phyloP scores from a whole-genome alignment of 148 eudicot species.

The Chenopodium formosanum region DNA sequence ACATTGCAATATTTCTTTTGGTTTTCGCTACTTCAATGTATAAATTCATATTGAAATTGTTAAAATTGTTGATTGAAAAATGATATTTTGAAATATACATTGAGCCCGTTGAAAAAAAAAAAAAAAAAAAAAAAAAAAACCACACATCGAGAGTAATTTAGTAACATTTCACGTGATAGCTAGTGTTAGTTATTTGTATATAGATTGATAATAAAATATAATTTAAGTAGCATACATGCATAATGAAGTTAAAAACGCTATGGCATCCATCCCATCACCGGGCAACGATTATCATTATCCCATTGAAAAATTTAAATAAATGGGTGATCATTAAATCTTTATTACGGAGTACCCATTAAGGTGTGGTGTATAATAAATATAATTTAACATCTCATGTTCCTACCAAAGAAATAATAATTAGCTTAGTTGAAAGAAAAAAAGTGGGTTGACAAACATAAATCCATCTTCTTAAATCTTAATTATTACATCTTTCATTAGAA shows the following conservation, averaged over 20 bases:
- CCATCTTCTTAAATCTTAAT: neutral
- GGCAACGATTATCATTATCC: slow-evolving; percentile 1
- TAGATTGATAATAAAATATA: too few relatives aligned
- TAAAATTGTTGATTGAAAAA: too few relatives aligned
- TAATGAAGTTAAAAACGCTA: slow-evolving; percentile 15
- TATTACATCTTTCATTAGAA: slow-evolving; percentile 1
- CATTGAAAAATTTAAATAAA: neutral
- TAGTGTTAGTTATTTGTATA: too few relatives aligned
- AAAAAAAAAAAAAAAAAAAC: too few relatives aligned
- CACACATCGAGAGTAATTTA: too few relatives aligned
- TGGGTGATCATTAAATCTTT: slow-evolving; percentile 13
- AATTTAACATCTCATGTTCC: neutral
- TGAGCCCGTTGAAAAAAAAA: too few relatives aligned
- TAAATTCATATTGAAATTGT: too few relatives aligned
- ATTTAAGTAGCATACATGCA: neutral
- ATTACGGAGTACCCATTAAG: neutral
- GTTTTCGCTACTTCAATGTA: too few relatives aligned
- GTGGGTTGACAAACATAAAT: neutral
- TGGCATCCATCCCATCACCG: slow-evolving; percentile 12
- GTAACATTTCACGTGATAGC: too few relatives aligned
- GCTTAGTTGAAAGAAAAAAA: neutral
- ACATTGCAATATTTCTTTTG: too few relatives aligned
- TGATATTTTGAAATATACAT: too few relatives aligned
- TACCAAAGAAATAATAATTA: slow-evolving; percentile 12
- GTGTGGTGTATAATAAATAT: neutral